Evolutionary conservation across 2,329 filamentous ascomycete genomes (phyloP).

Genomic region (Pseudogymnoascus sp.): DNA sequence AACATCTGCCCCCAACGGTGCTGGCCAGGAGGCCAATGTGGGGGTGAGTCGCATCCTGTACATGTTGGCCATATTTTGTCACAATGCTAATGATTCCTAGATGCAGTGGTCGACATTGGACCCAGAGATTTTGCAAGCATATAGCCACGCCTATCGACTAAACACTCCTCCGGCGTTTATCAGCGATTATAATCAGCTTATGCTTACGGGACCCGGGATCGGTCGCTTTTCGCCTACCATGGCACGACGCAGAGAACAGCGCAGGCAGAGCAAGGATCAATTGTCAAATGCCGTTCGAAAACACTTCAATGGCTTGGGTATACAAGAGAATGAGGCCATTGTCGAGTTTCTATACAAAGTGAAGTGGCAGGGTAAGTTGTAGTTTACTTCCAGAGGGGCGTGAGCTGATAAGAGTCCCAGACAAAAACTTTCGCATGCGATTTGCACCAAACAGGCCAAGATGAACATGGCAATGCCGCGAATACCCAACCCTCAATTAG

Average conservation of each 20-base stretch:
- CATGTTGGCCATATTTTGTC: not conserved
- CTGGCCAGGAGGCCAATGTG: constrained; percentile 19
- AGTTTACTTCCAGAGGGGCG: not conserved
- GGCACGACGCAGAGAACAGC: constrained; percentile 54
- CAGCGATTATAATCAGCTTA: constrained; percentile 52
- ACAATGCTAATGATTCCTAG: constrained; percentile 26
- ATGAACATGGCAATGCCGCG: constrained; percentile 11
- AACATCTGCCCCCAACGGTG: constrained; percentile 10
- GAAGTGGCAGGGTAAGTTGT: constrained; percentile 26
- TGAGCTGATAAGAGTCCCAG: constrained; percentile 18
- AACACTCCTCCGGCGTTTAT: constrained; percentile 59
- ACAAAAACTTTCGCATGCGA: constrained; percentile 32
- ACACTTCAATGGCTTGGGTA: constrained; percentile 72
- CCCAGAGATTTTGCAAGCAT: constrained; percentile 60
- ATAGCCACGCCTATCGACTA: constrained; percentile 66
- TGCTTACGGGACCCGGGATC: constrained; percentile 56
- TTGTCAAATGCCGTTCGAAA: constrained; percentile 66
- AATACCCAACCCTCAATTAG: constrained; percentile 3
- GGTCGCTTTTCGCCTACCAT: constrained; percentile 69
- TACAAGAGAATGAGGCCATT: constrained; percentile 76
- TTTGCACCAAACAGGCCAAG: constrained; percentile 29
- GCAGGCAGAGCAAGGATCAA: constrained; percentile 63
- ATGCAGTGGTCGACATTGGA: constrained; percentile 62
- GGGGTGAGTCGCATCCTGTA: constrained; percentile 21
- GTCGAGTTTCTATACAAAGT: constrained; percentile 43